Base-by-base conservation (phyloP, 2,329 filamentous ascomycete species). In the Colletotrichum sp. region DNA sequence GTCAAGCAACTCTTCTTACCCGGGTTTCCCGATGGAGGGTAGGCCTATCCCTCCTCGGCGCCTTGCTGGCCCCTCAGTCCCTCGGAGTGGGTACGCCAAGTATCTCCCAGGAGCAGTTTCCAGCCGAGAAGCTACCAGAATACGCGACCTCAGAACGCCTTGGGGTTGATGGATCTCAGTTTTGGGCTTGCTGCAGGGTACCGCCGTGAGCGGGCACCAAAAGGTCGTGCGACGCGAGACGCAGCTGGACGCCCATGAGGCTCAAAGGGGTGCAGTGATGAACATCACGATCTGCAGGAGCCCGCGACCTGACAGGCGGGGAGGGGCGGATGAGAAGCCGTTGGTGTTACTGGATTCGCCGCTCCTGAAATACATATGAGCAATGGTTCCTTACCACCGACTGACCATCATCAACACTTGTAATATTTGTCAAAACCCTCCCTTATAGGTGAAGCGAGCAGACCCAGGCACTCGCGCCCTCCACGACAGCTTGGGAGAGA, bases 281-380 rank as follows among this genome's bases (percentile, higher is more conserved):
- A 44, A 22, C 65, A 65, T 65, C 22, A 34, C 24, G 64, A 68
- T 76, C 59, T 76, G 65, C 73, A 73, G 70, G 70, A 68, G 73
- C 59, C 69, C 39, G 73, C 39, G 57, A 44, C 64, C 64, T 72
- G 74, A 52, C 65, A 76, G 71, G 70, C 74, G 74, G 64, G 74
- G 71, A 66, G 65, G 24, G 34, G n/a, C 70, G 65, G 74, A 22
- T 52, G 44, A 44, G 65, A 74, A 73, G 64, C 74, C 74, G 70
- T 52, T 73, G 34, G 22, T 59, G 34, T 34, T 36, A 48, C 34
- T 52, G n/a, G 57, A 48, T 28, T 62, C 48, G 26, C 26, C 12
- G 69, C 24, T 32, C 7, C 18, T 32, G 48, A 26, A 55, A 39
- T 34, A 36, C 57, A 34, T 48, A 63, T 52, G 44, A 52, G n/a